Base-by-base conservation (phyloP, 1,284 basidiomycete species). In the Cutaneotrichosporon sp. region DNA sequence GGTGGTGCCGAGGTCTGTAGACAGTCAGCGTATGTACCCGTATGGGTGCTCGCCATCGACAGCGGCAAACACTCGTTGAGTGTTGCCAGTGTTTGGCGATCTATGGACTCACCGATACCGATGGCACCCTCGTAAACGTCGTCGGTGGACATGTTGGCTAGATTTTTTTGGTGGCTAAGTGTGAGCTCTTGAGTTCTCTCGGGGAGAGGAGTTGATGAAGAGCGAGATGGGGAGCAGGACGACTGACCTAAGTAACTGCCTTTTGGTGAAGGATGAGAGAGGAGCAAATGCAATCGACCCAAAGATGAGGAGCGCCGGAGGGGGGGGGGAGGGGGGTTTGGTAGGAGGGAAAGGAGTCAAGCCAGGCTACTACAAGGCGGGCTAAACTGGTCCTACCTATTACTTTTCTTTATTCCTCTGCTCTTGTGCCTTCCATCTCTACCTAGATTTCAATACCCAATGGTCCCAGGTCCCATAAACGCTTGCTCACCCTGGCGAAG, bases 101-200 rank as follows among this genome's bases (percentile, higher is more conserved):
- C 47, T 6, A 11, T 11, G 11, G 50, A 80, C 81, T 63, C 65
- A 83, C 82, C 92, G 81, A 97, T 96, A 83, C 94, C 94, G 83
- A 97, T 86, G 82, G 95, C 95, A 83, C 95, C 94, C 81, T 96
- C 92, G 83, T 90, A 97, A 78, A 90, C 82, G 84, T 96, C 94
- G 81, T 96, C 93, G 72, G 82, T 80, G 86, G 91, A 91, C 88
- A 89, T 91, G 86, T 85, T 82, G 80, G 71, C 60, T 67, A 61
- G 51, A 66, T 61, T 68, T 69, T 65, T 66, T 66, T 55, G 60
- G 60, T 65, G 58, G 66, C 59, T 66, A 13, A n/a, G 18, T n/a
- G 34, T 60, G 49, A 52, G 49, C 49, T 14, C 11, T 5, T 21
- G 47, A 21, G 50, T 52, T 30, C 26, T 16, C 26, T 52, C 26